Percentiles rank a stretch among this genome's conserved stretches.
These are phyloP conservation scores for Lachnellula hyalina DNA, from an alignment of 2,329 filamentous ascomycete species.

Conservation along the genomic window DNA sequence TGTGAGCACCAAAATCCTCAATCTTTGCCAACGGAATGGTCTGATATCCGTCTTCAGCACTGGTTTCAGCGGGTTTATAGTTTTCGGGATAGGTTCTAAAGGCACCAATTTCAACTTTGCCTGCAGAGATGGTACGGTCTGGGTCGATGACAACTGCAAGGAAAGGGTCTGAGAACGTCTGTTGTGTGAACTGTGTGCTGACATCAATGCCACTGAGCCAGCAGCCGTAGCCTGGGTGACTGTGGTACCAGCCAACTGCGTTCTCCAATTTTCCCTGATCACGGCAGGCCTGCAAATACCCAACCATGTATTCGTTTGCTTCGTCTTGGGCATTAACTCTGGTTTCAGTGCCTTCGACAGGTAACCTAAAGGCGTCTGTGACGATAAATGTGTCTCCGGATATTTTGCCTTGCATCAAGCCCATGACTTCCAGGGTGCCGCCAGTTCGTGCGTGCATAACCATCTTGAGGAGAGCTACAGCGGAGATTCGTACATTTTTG, in stretches of 20 bases:
- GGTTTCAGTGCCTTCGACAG: conserved; percentile 97
- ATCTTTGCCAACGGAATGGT: conserved; percentile 89
- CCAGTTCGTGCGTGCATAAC: conserved; percentile 98
- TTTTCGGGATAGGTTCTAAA: conserved; percentile 84
- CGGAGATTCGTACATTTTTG: conserved; percentile 87
- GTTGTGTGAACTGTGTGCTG: conserved; percentile 77
- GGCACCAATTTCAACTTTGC: conserved; percentile 92
- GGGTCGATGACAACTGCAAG: conserved; percentile 95
- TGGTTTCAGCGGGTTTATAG: conserved; percentile 53
- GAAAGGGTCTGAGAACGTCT: conserved; percentile 83
- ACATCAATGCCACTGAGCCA: conserved; percentile 98
- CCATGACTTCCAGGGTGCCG: conserved; percentile 91
- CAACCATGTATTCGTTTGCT: conserved; percentile 94
- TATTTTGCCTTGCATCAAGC: conserved; percentile 94
- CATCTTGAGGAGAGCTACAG: conserved; percentile 95
- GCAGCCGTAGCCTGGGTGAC: conserved; percentile 94
- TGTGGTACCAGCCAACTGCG: conserved; percentile 96
- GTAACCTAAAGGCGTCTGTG: conserved; percentile 87
- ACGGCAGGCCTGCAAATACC: conserved; percentile 72
- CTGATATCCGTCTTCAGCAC: conserved; percentile 55
- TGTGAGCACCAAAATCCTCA: conserved; percentile 92
- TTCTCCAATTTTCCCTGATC: conserved; percentile 81
- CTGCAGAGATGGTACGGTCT: conserved; percentile 87
- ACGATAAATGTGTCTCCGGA: conserved; percentile 81
- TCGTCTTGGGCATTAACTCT: conserved; percentile 93